These are phyloP conservation scores for Magnusiomyces sp. DNA, from an alignment of 1,139 yeast genomes.

Conservation along the genomic window DNA sequence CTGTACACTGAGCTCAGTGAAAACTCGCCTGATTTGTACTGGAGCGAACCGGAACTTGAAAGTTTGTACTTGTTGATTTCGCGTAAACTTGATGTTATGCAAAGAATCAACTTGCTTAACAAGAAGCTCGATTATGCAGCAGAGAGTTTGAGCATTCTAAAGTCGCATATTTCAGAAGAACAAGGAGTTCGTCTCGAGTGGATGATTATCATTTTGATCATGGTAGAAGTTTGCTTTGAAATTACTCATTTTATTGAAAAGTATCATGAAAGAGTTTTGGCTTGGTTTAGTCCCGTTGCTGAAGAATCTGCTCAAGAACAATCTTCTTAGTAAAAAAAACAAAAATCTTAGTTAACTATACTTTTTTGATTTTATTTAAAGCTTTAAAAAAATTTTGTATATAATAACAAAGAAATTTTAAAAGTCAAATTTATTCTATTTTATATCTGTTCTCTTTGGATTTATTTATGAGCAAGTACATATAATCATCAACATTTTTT, in stretches of 20 bases:
- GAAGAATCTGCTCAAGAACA: too few species aligned
- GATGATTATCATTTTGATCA: constrained; percentile 74
- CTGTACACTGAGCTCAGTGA: constrained; percentile 84
- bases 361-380: too few species aligned
- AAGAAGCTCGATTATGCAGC: constrained; percentile 83
- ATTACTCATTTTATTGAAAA: constrained; percentile 50
- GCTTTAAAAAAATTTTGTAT: too few species aligned
- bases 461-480: too few species aligned
- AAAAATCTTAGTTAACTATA: too few species aligned
- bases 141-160: constrained; percentile 73
- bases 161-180: constrained; percentile 67
- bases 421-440: too few species aligned
- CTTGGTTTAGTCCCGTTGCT: too few species aligned
- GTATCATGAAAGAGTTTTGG: constrained; percentile 20
- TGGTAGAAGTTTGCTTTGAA: constrained; percentile 81
- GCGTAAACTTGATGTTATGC: constrained; percentile 60
- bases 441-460: too few species aligned
- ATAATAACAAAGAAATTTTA: too few species aligned
- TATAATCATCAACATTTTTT: too few species aligned
- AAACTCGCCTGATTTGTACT: constrained; percentile 84
- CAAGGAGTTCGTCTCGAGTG: constrained; percentile 74
- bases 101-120: constrained; percentile 71
- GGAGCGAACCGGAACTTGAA: constrained; percentile 86
- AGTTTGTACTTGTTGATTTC: constrained; percentile 64
- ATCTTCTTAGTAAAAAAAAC: too few species aligned